Evolutionary conservation across 139 green algal genomes (phyloP).

Genomic region (Astrephomene gubernaculifera): DNA sequence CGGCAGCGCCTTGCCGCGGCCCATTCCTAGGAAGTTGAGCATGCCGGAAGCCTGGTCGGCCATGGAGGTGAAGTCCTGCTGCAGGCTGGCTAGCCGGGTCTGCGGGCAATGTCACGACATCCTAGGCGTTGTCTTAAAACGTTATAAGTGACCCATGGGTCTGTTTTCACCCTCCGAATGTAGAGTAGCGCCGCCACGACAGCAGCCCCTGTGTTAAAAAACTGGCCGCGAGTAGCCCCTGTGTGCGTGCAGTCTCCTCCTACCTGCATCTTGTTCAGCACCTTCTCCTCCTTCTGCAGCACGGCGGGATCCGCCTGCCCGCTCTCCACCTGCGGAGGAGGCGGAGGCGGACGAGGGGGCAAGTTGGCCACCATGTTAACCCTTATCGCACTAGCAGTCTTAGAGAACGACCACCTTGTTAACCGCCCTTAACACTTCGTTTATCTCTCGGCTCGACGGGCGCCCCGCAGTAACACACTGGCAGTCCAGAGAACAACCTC

Average conservation of each 20-base stretch:
- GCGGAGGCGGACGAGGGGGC: neutral
- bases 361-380: neutral
- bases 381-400: neutral
- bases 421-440: slow-evolving; percentile 38
- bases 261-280: slow-evolving; percentile 60
- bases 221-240: no score
- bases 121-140: no score
- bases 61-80: slow-evolving; percentile 58
- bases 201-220: no score
- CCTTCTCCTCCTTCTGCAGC: slow-evolving; percentile 54
- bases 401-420: neutral
- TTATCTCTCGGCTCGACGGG: no score
- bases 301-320: slow-evolving; percentile 34
- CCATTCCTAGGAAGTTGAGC: slow-evolving; percentile 49
- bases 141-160: no score
- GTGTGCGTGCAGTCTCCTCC: no score
- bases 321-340: slow-evolving; percentile 44
- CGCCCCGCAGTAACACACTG: no score
- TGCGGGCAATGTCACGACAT: no score
- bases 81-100: slow-evolving; percentile 30
- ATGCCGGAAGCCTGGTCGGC: slow-evolving; percentile 37
- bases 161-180: no score
- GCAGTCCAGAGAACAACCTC: no score
- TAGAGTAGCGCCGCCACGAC: no score
- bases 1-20: slow-evolving; percentile 23